A percentile compares a stretch with the other conserved stretches of the same genome.
phyloP scores from a whole-genome alignment of 768 basidiomycete species.

The Termitomyces sp. region DNA sequence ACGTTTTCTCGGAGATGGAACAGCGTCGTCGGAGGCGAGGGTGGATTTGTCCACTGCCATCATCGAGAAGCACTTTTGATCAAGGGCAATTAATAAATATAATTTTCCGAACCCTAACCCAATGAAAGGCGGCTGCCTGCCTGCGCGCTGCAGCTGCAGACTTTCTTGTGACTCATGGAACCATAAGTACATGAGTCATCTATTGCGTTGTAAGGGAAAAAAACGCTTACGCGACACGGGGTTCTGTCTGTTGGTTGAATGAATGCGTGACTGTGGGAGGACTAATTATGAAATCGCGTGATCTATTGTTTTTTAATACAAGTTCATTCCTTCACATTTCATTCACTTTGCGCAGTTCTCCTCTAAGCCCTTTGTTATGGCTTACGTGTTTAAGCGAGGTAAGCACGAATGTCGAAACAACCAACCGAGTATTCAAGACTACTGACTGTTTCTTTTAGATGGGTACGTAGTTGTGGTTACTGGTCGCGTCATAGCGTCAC shows the following conservation, averaged over 20 bases:
- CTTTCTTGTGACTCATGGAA: no score
- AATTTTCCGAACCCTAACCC: conserved; percentile 7
- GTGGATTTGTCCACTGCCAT: conserved; percentile 6
- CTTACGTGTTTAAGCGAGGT: conserved; percentile 38
- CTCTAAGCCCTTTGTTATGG: conserved; percentile 19
- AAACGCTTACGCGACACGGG: not conserved
- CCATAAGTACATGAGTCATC: no score
- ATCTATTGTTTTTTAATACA: conserved; percentile 17
- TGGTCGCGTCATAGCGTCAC: conserved; percentile 31
- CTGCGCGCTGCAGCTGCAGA: no score
- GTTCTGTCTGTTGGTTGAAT: conserved; percentile 7
- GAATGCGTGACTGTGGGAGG: conserved; percentile 7
- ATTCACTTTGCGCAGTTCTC: conserved; percentile 5
- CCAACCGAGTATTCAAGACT: not conserved
- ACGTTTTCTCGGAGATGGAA: conserved; percentile 5
- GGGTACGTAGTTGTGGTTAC: conserved; percentile 37
- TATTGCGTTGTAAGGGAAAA: not conserved
- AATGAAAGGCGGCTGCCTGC: not conserved
- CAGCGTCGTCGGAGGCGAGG: not conserved
- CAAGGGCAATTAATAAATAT: not conserved
- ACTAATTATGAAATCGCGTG: conserved; percentile 22
- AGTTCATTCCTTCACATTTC: conserved; percentile 15
- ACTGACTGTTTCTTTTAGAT: conserved; percentile 25
- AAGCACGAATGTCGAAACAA: no score
- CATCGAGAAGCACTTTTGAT: not conserved